phyloP scores from a whole-genome alignment of 345 rosid genomes.

The Dipteronia sinensis region DNA sequence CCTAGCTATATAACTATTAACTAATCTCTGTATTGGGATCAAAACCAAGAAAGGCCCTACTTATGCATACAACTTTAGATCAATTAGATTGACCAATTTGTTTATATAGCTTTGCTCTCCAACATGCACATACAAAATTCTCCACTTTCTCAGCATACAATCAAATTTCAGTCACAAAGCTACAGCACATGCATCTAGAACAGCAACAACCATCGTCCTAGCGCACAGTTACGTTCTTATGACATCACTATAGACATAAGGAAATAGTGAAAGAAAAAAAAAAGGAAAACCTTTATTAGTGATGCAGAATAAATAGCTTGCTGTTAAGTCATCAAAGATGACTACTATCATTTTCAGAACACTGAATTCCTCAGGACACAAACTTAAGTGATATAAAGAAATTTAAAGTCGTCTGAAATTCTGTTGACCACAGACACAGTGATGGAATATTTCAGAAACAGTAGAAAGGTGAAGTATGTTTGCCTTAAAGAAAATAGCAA shows the following conservation, averaged over 20 bases:
- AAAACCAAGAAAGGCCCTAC: neutral
- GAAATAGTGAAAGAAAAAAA: neutral
- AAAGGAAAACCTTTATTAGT: neutral
- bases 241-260: neutral
- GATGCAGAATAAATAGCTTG: conserved; percentile 3
- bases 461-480: neutral
- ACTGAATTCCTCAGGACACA: neutral
- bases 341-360: neutral
- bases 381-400: conserved; percentile 4
- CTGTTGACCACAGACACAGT: neutral
- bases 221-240: neutral
- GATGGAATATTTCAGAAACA: neutral
- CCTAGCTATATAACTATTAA: neutral
- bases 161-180: conserved; percentile 8
- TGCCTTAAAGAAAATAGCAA: conserved; percentile 24
- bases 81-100: conserved; percentile 7
- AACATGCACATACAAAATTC: conserved; percentile 3
- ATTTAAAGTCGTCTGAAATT: neutral
- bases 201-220: neutral
- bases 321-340: neutral
- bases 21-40: neutral
- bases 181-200: neutral
- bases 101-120: neutral
- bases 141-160: neutral
- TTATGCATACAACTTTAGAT: neutral